Conservation (phyloP, 352 stramenopile species). For the Phytophthora ramorum region DNA sequence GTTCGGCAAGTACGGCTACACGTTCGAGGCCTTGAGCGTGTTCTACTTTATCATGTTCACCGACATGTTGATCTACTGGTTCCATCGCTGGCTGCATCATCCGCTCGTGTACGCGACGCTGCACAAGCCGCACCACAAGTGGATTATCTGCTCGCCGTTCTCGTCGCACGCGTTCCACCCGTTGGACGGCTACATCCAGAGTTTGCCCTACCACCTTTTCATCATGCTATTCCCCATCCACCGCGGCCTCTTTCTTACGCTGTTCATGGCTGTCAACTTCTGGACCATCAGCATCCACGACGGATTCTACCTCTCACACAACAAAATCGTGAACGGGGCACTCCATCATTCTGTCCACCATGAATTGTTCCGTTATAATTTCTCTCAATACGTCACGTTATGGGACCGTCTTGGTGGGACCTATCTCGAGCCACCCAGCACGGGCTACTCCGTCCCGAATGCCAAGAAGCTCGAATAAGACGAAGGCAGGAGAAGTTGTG, state of each 20-base stretch:
- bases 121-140: slow-evolving; percentile 85
- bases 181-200: slow-evolving; percentile 76
- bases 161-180: slow-evolving; percentile 79
- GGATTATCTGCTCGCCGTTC: slow-evolving; percentile 75
- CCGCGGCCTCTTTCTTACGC: slow-evolving; percentile 58
- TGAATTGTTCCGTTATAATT: slow-evolving; percentile 76
- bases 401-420: slow-evolving; percentile 76
- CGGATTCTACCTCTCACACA: slow-evolving; percentile 59
- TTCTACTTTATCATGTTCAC: slow-evolving; percentile 74
- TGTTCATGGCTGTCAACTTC: slow-evolving; percentile 74
- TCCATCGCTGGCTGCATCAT: slow-evolving; percentile 78
- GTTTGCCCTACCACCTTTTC: slow-evolving; percentile 74
- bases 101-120: slow-evolving; percentile 63
- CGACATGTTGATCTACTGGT: slow-evolving; percentile 86
- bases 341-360: slow-evolving; percentile 76
- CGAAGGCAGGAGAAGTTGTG: too few species aligned
- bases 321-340: slow-evolving; percentile 69
- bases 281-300: slow-evolving; percentile 88
- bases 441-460: slow-evolving; percentile 26
- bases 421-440: slow-evolving; percentile 53
- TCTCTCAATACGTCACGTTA: slow-evolving; percentile 79
- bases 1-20: slow-evolving; percentile 48
- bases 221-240: slow-evolving; percentile 73
- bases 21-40: slow-evolving; percentile 55
- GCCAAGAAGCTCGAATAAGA: slow-evolving; percentile 25